Evolutionary conservation across 768 basidiomycete species (phyloP).

Genomic region (Candolleomyces efflorescens): DNA sequence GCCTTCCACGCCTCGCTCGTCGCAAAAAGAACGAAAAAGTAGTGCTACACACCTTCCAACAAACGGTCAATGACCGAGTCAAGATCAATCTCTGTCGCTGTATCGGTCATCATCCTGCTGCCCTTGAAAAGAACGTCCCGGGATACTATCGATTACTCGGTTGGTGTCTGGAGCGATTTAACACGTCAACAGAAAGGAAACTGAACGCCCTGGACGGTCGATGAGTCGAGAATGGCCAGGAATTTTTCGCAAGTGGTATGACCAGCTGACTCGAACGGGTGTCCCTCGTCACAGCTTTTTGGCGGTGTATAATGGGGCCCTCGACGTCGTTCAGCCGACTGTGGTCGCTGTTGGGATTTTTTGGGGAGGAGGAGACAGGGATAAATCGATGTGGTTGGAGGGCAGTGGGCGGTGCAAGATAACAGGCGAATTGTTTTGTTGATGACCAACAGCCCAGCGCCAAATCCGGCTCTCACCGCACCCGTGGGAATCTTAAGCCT

Average conservation of each 20-base stretch:
- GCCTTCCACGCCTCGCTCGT: not conserved
- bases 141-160: conserved; percentile 2
- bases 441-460: conserved; percentile 4
- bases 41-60: conserved; percentile 73
- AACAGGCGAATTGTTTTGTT: conserved; percentile 6
- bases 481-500: not conserved
- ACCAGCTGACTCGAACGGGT: conserved; percentile 9
- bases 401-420: conserved; percentile 7
- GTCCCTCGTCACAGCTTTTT: not conserved
- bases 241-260: conserved; percentile 11
- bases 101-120: conserved; percentile 58
- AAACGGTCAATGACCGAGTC: conserved; percentile 99
- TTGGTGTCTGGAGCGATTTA: conserved; percentile 9
- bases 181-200: conserved; percentile 13
- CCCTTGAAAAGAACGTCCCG: not conserved
- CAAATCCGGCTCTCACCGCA: not conserved
- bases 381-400: conserved; percentile 4
- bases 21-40: not conserved
- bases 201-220: conserved; percentile 11
- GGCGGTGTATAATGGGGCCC: not conserved
- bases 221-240: not conserved
- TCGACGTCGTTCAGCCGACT: not conserved
- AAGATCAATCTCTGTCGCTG: conserved; percentile 91
- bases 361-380: conserved; percentile 4
- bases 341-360: not conserved